Conservation (phyloP, 2,329 filamentous ascomycete species). For the Arachnopeziza araneosa region DNA sequence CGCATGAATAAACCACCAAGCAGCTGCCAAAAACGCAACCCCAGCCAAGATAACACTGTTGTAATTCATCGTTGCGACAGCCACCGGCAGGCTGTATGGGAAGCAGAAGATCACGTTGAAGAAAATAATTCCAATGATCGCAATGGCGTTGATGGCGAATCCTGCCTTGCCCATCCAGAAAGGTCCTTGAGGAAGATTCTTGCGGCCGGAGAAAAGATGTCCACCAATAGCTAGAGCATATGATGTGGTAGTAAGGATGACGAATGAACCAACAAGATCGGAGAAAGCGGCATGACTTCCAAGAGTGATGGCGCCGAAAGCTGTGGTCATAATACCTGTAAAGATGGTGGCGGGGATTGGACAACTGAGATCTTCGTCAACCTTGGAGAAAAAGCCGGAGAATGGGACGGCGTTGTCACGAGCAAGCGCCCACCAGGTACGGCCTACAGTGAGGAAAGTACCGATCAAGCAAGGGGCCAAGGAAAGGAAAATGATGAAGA, state of each 20-base stretch:
- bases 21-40: conserved; percentile 33
- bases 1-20: conserved; percentile 34
- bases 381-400: conserved; percentile 37
- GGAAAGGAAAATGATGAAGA: conserved; percentile 48
- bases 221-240: conserved; percentile 60
- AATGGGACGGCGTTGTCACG: conserved; percentile 52
- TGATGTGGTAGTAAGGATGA: conserved; percentile 46
- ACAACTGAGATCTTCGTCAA: conserved; percentile 40
- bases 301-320: conserved; percentile 59
- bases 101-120: conserved; percentile 61
- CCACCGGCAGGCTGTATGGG: conserved; percentile 40
- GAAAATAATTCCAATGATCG: conserved; percentile 50
- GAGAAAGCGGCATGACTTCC: conserved; percentile 59
- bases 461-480: conserved; percentile 46
- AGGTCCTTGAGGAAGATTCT: conserved; percentile 46
- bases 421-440: conserved; percentile 55
- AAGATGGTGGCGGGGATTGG: conserved; percentile 50
- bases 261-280: conserved; percentile 56
- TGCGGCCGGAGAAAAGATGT: conserved; percentile 40
- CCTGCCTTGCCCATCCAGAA: conserved; percentile 49
- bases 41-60: conserved; percentile 40
- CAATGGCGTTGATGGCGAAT: conserved; percentile 44
- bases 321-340: conserved; percentile 42
- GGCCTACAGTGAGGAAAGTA: conserved; percentile 52
- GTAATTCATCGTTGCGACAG: conserved; percentile 48